Conservation (phyloP, 2,329 filamentous ascomycete species). For the Nothophaeocryptopus gaeumannii region DNA sequence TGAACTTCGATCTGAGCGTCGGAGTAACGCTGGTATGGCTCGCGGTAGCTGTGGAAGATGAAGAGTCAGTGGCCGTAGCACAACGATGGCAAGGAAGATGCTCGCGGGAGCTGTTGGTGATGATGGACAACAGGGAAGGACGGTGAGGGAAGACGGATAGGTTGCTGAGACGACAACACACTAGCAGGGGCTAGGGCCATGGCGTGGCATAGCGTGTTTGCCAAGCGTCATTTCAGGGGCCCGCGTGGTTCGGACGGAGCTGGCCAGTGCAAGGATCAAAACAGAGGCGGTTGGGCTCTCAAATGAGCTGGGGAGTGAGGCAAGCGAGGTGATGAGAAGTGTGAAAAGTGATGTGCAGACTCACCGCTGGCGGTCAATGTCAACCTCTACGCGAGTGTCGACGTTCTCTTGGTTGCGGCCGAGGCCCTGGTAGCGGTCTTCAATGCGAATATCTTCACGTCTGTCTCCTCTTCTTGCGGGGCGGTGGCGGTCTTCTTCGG, state of each 20-base stretch:
- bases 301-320: neutral
- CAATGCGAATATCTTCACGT: constrained; percentile 31
- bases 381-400: constrained; percentile 34
- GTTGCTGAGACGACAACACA: constrained; percentile 36
- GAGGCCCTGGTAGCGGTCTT: constrained; percentile 34
- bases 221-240: constrained; percentile 30
- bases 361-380: constrained; percentile 55
- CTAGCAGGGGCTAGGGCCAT: constrained; percentile 28
- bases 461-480: constrained; percentile 50
- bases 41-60: constrained; percentile 50
- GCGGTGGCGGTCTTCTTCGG: constrained; percentile 72
- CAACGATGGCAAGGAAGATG: constrained; percentile 17
- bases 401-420: constrained; percentile 25
- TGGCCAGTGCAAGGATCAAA: constrained; percentile 8
- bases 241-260: neutral
- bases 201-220: constrained; percentile 31
- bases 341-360: constrained; percentile 27
- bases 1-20: constrained; percentile 67
- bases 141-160: constrained; percentile 21
- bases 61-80: constrained; percentile 18
- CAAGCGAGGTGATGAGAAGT: neutral
- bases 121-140: constrained; percentile 28
- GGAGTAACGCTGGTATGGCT: constrained; percentile 56
- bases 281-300: too few relatives aligned
- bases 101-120: constrained; percentile 10